These are phyloP conservation scores for Penicillium antarcticum DNA, from an alignment of 495 filamentous ascomycete genomes.

Conservation along the genomic window DNA sequence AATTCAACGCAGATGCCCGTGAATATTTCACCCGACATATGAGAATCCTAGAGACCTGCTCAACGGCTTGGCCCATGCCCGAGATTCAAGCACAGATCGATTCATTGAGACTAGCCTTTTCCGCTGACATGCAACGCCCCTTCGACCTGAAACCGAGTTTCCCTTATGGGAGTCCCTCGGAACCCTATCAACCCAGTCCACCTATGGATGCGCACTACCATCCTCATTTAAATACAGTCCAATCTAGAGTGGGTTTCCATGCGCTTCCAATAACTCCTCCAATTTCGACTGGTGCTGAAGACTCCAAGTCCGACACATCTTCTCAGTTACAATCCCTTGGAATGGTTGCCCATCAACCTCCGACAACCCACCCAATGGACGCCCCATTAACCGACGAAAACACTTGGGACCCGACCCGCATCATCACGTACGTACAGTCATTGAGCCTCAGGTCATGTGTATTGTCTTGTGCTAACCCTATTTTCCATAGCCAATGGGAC, in stretches of 20 bases:
- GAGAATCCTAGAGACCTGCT: slow-evolving; percentile 87
- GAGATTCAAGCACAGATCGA: slow-evolving; percentile 92
- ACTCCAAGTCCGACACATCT: slow-evolving; percentile 72
- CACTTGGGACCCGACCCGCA: slow-evolving; percentile 85
- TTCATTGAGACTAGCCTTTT: slow-evolving; percentile 87
- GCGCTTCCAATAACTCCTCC: slow-evolving; percentile 79
- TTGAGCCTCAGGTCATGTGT: neutral
- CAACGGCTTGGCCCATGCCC: slow-evolving; percentile 81
- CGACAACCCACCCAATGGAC: slow-evolving; percentile 42
- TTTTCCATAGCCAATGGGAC: slow-evolving; percentile 74
- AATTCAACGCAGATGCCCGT: slow-evolving; percentile 77
- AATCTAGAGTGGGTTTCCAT: slow-evolving; percentile 71
- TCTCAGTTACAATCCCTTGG: slow-evolving; percentile 73
- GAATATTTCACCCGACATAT: slow-evolving; percentile 95
- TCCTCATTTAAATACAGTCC: slow-evolving; percentile 34
- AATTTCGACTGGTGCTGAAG: slow-evolving; percentile 70
- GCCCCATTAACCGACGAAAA: slow-evolving; percentile 64
- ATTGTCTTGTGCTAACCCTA: slow-evolving; percentile 24
- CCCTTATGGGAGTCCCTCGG: slow-evolving; percentile 78
- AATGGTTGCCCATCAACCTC: slow-evolving; percentile 59
- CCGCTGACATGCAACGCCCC: slow-evolving; percentile 76
- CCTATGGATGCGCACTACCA: slow-evolving; percentile 48
- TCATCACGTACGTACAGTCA: slow-evolving; percentile 78
- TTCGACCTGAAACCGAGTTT: slow-evolving; percentile 89
- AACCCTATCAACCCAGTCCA: slow-evolving; percentile 61